A percentile compares a stretch with the other conserved stretches of the same genome.
These are phyloP conservation scores for Brassica juncea DNA, from an alignment of 345 rosid genomes.

Conservation along the genomic window DNA sequence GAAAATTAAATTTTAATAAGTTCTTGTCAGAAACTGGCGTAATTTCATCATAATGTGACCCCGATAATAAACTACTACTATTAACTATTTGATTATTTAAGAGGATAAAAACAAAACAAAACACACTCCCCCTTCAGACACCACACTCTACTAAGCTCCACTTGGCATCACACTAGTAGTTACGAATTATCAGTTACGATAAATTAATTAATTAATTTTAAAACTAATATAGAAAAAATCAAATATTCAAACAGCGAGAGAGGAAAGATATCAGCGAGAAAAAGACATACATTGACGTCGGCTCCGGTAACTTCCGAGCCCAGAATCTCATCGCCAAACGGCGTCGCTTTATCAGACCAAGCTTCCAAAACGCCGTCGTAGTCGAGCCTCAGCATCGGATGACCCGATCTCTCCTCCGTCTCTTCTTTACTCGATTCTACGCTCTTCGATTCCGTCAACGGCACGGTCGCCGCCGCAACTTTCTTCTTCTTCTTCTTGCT, in stretches of 20 bases:
- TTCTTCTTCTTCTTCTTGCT: conserved; percentile 49
- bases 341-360: conserved; percentile 75
- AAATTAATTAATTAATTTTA: not conserved
- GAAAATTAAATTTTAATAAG: not conserved
- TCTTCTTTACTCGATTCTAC: conserved; percentile 39
- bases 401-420: conserved; percentile 36
- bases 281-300: conserved; percentile 69
- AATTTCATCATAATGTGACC: not conserved
- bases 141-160: not conserved
- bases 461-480: conserved; percentile 3
- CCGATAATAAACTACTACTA: conserved; percentile 16
- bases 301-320: conserved; percentile 51
- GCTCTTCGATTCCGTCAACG: conserved; percentile 29
- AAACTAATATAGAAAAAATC: conserved; percentile 3
- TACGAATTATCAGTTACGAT: not conserved
- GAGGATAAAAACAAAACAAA: conserved; percentile 5
- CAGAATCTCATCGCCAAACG: conserved; percentile 57
- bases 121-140: conserved; percentile 7
- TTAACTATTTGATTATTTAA: not conserved
- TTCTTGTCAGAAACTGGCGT: conserved; percentile 17
- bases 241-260: conserved; percentile 35
- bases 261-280: conserved; percentile 22
- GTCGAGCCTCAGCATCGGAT: conserved; percentile 57
- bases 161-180: conserved; percentile 25
- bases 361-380: conserved; percentile 71